phyloP scores from a whole-genome alignment of 148 eudicot species.

The Cornus florida region DNA sequence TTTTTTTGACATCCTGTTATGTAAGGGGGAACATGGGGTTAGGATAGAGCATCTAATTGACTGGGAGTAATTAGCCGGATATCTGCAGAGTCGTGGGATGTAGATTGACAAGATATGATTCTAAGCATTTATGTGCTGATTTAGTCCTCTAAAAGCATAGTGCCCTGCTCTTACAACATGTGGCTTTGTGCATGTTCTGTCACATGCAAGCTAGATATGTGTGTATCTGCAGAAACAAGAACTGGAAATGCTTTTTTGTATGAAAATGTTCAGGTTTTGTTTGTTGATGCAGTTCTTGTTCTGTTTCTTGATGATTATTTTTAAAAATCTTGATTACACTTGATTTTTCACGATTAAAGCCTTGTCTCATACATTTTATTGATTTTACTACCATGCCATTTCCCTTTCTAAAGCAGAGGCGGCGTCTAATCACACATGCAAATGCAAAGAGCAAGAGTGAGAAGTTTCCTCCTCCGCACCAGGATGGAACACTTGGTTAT shows the following conservation, averaged over 20 bases:
- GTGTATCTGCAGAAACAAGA: background rate
- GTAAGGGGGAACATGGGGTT: background rate
- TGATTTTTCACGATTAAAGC: background rate
- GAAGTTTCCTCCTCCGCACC: constrained; percentile 87
- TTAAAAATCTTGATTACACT: too few relatives aligned
- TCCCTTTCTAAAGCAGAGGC: constrained; percentile 41
- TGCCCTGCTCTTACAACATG: background rate
- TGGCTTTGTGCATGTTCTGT: background rate
- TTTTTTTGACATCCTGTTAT: background rate
- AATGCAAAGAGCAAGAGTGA: constrained; percentile 88
- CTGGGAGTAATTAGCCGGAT: background rate
- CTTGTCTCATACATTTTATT: background rate
- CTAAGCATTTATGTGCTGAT: background rate
- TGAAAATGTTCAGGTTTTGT: too few relatives aligned
- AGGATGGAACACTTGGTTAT: constrained; percentile 74
- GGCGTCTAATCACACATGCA: constrained; percentile 63
- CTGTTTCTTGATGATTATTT: background rate
- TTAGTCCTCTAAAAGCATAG: too few relatives aligned
- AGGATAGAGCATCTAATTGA: background rate
- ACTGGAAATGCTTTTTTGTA: too few relatives aligned
- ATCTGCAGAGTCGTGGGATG: background rate
- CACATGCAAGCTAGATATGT: too few relatives aligned
- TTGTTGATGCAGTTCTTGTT: too few relatives aligned
- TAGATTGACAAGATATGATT: background rate
- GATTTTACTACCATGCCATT: constrained; percentile 1